These are phyloP conservation scores for Xylaria intraflava DNA, from an alignment of 495 filamentous ascomycete species.

Conservation along the genomic window DNA sequence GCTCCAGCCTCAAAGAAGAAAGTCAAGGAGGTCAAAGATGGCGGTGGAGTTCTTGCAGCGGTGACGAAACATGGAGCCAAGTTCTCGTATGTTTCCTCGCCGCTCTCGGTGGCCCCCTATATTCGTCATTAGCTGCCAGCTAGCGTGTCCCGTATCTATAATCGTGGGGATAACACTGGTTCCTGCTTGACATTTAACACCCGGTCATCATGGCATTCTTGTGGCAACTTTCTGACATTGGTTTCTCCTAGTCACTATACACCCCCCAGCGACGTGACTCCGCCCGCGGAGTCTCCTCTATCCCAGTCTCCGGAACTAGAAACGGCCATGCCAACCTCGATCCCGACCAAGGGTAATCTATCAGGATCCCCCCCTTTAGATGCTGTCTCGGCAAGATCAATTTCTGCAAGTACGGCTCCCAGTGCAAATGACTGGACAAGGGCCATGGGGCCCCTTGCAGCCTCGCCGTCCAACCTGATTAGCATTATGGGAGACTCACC, in stretches of 20 bases:
- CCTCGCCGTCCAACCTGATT: conserved; percentile 50
- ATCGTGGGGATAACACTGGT: neutral
- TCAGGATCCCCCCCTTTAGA: conserved; percentile 37
- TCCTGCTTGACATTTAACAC: neutral
- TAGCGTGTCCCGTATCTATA: neutral
- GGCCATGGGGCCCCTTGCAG: conserved; percentile 41
- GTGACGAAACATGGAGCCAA: conserved; percentile 47
- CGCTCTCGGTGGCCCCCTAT: neutral
- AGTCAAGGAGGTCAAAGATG: conserved; percentile 47
- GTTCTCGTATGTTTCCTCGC: conserved; percentile 37
- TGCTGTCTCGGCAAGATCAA: conserved; percentile 38
- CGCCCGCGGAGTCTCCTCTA: conserved; percentile 35
- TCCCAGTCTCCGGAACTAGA: conserved; percentile 37
- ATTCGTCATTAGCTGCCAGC: neutral
- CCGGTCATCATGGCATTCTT: neutral
- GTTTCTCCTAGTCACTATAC: conserved; percentile 24
- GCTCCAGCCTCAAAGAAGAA: conserved; percentile 42
- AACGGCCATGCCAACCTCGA: conserved; percentile 28
- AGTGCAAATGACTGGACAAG: conserved; percentile 50
- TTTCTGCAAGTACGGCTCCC: conserved; percentile 40
- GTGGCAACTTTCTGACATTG: conserved; percentile 8
- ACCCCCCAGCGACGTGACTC: conserved; percentile 28
- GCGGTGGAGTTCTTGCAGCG: conserved; percentile 44
- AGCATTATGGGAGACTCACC: conserved; percentile 49
- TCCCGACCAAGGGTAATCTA: conserved; percentile 31